phyloP scores from a whole-genome alignment of 768 basidiomycete species.

The Astraeus odoratus region DNA sequence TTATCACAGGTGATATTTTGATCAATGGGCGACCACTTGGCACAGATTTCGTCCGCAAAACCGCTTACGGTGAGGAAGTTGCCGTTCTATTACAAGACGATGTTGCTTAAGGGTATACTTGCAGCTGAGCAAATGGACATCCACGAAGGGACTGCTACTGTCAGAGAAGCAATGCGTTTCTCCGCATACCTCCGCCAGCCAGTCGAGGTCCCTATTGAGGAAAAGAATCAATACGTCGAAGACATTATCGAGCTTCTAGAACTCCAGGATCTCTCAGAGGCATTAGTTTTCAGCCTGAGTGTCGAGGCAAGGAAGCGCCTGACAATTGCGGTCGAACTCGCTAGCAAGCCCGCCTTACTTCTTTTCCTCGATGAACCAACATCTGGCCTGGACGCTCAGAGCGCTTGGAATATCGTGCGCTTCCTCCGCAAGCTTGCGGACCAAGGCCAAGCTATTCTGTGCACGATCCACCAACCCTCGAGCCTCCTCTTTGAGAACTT shows the following conservation, averaged over 20 bases:
- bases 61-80: conserved; percentile 58
- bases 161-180: conserved; percentile 80
- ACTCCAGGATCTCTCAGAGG: conserved; percentile 78
- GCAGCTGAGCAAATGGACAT: conserved; percentile 79
- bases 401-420: conserved; percentile 76
- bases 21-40: conserved; percentile 60
- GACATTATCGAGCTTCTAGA: conserved; percentile 82
- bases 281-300: conserved; percentile 63
- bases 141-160: conserved; percentile 76
- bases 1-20: conserved; percentile 55
- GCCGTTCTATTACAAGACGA: conserved; percentile 12
- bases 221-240: conserved; percentile 76
- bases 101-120: conserved; percentile 19
- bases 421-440: conserved; percentile 80
- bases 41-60: conserved; percentile 56
- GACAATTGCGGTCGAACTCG: conserved; percentile 88
- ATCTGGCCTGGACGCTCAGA: conserved; percentile 53
- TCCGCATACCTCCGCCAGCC: conserved; percentile 83
- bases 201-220: conserved; percentile 51
- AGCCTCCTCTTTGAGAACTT: conserved; percentile 84
- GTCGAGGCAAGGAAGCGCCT: conserved; percentile 76
- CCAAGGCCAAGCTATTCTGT: conserved; percentile 83
- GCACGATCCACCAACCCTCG: conserved; percentile 87
- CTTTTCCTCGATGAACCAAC: conserved; percentile 39
- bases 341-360: conserved; percentile 48